Conservation (phyloP, 2,329 filamentous ascomycete genomes). For the Ophiostoma australiae region DNA sequence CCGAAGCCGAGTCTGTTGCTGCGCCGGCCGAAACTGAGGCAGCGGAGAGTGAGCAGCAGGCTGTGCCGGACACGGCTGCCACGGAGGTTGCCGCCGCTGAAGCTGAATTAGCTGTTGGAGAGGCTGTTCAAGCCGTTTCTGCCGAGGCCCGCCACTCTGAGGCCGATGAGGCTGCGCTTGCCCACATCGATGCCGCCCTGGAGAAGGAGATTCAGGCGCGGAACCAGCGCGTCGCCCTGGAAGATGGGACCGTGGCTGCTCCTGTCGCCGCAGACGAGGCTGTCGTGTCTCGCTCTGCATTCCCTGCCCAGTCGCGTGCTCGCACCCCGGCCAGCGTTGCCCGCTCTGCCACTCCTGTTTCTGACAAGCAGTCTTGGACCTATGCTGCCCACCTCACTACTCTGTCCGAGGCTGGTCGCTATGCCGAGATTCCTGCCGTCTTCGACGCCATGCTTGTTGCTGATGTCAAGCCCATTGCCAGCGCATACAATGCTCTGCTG, state of each 20-base stretch:
- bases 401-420: slow-evolving; percentile 66
- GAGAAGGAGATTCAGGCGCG: slow-evolving; percentile 67
- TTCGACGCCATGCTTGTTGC: slow-evolving; percentile 87
- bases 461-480: slow-evolving; percentile 72
- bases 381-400: slow-evolving; percentile 76
- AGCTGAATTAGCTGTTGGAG: neutral
- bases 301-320: slow-evolving; percentile 40
- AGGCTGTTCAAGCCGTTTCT: neutral
- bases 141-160: slow-evolving; percentile 8
- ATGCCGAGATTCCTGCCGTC: slow-evolving; percentile 80
- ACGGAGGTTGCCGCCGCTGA: neutral
- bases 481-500: slow-evolving; percentile 88
- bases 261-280: slow-evolving; percentile 39
- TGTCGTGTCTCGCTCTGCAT: slow-evolving; percentile 37
- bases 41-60: neutral
- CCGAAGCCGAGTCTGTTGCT: slow-evolving; percentile 9
- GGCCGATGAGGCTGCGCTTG: slow-evolving; percentile 55
- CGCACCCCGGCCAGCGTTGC: slow-evolving; percentile 44
- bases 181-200: slow-evolving; percentile 79
- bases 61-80: slow-evolving; percentile 24
- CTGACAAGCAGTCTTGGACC: slow-evolving; percentile 59
- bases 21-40: neutral
- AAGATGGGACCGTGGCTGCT: slow-evolving; percentile 41
- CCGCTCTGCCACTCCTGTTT: slow-evolving; percentile 56
- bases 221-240: slow-evolving; percentile 42